Conservation (phyloP, 78 protist species). For the Dictyostelium purpureum region DNA sequence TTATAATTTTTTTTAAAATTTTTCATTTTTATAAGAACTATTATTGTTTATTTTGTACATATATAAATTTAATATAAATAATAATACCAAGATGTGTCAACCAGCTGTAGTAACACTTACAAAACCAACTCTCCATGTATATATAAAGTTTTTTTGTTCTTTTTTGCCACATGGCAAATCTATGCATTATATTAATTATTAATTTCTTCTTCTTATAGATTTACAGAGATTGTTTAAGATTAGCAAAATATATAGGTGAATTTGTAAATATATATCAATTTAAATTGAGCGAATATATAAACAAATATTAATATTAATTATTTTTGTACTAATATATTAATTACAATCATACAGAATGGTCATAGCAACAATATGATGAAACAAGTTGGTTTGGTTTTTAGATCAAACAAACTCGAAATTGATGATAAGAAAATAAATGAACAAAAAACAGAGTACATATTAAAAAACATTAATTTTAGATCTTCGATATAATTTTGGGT, state of each 20-base stretch:
- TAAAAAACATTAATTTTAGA: neutral
- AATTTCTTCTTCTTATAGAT: constrained; percentile 1
- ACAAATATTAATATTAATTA: neutral
- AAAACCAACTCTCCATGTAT: constrained; percentile 52
- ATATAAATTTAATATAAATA: neutral
- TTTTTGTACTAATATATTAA: neutral
- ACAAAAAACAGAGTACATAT: constrained; percentile 50
- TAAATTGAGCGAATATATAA: neutral
- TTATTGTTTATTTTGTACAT: too few relatives aligned
- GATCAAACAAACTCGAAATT: constrained; percentile 17
- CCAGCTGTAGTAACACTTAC: constrained; percentile 4
- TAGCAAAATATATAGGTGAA: constrained; percentile 61
- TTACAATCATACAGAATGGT: constrained; percentile 16
- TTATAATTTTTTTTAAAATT: too few relatives aligned
- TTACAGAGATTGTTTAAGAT: constrained; percentile 68
- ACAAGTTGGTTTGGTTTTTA: constrained; percentile 17
- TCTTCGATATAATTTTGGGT: too few relatives aligned
- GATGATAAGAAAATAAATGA: constrained; percentile 56
- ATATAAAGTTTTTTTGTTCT: neutral
- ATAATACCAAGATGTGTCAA: neutral
- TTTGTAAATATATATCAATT: constrained; percentile 1
- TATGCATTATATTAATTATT: neutral
- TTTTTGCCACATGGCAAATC: neutral
- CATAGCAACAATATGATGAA: neutral
- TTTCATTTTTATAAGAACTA: too few relatives aligned